Conservation (phyloP, 1,284 basidiomycete species). For the Ustilago sp. region DNA sequence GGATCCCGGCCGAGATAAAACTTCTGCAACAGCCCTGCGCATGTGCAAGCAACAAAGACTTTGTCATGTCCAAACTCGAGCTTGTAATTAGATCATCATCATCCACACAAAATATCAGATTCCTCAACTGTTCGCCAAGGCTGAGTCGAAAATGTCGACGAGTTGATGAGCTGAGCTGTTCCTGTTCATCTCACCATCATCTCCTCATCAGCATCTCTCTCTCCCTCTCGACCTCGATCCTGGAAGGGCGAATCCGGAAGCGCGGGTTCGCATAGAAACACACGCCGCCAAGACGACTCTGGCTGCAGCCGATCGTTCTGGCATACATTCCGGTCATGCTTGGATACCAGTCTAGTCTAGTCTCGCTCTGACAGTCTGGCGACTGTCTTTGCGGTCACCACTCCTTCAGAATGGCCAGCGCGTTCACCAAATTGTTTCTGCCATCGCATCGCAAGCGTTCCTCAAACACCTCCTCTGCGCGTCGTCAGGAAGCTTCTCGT, state of each 20-base stretch:
- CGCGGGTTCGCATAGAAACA: too few species aligned
- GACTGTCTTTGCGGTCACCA: constrained; percentile 5
- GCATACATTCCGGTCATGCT: constrained; percentile 8
- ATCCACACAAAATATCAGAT: too few species aligned
- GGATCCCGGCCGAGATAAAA: too few species aligned
- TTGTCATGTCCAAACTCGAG: too few species aligned
- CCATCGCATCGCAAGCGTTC: constrained; percentile 31
- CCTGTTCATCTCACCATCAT: neutral
- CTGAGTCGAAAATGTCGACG: neutral
- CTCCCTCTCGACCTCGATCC: neutral
- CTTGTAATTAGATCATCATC: too few species aligned
- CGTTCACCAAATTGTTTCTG: constrained; percentile 41
- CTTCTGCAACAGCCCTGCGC: too few species aligned
- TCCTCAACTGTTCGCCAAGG: constrained; percentile 5
- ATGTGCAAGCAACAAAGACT: too few species aligned
- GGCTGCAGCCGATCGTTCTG: neutral
- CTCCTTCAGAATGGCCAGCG: constrained; percentile 29
- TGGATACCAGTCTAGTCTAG: neutral
- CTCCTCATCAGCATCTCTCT: neutral
- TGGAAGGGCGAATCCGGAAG: too few species aligned
- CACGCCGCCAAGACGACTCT: too few species aligned
- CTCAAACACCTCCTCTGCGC: constrained; percentile 22
- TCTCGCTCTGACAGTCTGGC: constrained; percentile 8
- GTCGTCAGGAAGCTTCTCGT: constrained; percentile 26
- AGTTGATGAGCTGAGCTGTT: neutral